A percentile compares a stretch with the other conserved stretches of the same genome.
Conservation (phyloP, 305 asterid species). For the Nicotiana rustica region DNA sequence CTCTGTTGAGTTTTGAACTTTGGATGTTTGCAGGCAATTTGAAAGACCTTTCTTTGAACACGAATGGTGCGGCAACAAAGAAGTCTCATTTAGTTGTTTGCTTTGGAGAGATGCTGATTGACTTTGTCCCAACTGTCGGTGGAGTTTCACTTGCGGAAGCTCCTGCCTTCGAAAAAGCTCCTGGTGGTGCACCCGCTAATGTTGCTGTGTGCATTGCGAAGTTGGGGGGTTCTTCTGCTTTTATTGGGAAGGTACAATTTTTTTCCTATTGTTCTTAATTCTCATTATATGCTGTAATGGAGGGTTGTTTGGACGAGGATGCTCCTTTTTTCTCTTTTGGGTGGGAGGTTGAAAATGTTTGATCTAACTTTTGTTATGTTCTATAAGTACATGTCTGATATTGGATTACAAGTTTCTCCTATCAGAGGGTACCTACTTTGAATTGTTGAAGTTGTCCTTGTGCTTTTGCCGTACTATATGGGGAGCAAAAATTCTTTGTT, state of each 20-base stretch:
- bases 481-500: slow-evolving; percentile 12
- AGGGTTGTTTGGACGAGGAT: background rate
- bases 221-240: slow-evolving; percentile 94
- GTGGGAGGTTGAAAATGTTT: background rate
- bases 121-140: slow-evolving; percentile 81
- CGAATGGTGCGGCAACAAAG: slow-evolving; percentile 45
- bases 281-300: slow-evolving; percentile 6
- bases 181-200: slow-evolving; percentile 99
- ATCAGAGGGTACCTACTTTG: background rate
- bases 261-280: slow-evolving; percentile 13
- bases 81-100: slow-evolving; percentile 65
- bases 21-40: slow-evolving; percentile 55
- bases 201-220: slow-evolving; percentile 88
- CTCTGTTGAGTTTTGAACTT: slow-evolving; percentile 20
- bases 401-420: background rate
- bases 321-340: background rate
- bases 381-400: background rate
- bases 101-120: slow-evolving; percentile 94
- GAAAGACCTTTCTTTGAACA: slow-evolving; percentile 53
- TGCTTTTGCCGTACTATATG: background rate
- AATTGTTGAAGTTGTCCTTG: slow-evolving; percentile 26
- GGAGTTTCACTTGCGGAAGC: slow-evolving; percentile 96
- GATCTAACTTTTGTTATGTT: background rate
- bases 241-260: slow-evolving; percentile 79
- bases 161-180: slow-evolving; percentile 82